Evolutionary conservation across 202 grass and related monocot genomes (phyloP).

Genomic region (Schoenoplectus triqueter): DNA sequence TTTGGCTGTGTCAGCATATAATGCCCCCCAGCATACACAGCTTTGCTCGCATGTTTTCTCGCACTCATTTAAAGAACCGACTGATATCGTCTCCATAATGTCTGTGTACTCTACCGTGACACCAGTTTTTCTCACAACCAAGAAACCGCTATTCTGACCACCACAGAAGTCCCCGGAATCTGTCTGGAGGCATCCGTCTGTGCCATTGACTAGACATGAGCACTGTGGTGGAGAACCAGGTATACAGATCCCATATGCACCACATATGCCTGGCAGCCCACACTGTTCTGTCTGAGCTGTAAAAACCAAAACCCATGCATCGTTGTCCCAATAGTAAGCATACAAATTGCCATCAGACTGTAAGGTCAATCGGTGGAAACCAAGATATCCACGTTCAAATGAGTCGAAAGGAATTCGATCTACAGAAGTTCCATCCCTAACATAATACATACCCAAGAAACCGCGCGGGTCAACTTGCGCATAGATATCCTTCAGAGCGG

Average conservation of each 20-base stretch:
- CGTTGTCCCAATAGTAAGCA: conserved; percentile 69
- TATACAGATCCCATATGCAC: conserved; percentile 66
- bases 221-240: conserved; percentile 44
- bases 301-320: conserved; percentile 58
- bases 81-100: conserved; percentile 44
- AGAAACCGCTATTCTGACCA: conserved; percentile 30
- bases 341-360: conserved; percentile 81
- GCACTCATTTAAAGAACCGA: conserved; percentile 56
- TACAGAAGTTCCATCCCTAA: neutral
- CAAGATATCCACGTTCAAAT: conserved; percentile 48
- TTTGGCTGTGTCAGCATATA: conserved; percentile 55
- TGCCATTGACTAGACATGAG: conserved; percentile 54
- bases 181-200: conserved; percentile 45
- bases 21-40: conserved; percentile 78
- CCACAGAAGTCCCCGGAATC: conserved; percentile 55
- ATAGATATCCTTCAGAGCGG: conserved; percentile 56
- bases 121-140: conserved; percentile 48
- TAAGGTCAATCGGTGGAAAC: conserved; percentile 67
- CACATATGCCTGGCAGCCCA: conserved; percentile 62
- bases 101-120: conserved; percentile 70
- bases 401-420: conserved; percentile 70
- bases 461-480: conserved; percentile 52
- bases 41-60: conserved; percentile 56
- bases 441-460: conserved; percentile 68
- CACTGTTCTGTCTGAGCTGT: conserved; percentile 57